These are phyloP conservation scores for Hymenoscyphus salicellus DNA, from an alignment of 2,329 filamentous ascomycete genomes.

Conservation along the genomic window DNA sequence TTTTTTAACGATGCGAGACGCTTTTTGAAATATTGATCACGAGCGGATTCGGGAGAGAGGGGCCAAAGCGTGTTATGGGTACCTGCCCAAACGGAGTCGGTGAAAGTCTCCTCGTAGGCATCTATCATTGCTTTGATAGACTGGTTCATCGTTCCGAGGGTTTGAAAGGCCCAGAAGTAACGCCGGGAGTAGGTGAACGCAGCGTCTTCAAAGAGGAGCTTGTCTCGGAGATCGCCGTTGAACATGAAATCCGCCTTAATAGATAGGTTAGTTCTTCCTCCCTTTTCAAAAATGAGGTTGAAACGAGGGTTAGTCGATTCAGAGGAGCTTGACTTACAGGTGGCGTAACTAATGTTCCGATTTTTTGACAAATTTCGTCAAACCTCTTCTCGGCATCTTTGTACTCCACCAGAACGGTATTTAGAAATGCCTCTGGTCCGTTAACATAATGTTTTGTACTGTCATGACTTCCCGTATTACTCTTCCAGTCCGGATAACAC, in stretches of 20 bases:
- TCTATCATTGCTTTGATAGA: conserved; percentile 57
- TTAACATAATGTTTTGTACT: conserved; percentile 54
- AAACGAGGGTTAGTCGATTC: not conserved
- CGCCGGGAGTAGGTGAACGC: conserved; percentile 59
- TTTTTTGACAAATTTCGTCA: conserved; percentile 53
- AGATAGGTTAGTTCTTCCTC: not conserved
- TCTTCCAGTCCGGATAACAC: conserved; percentile 58
- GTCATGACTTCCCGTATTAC: conserved; percentile 45
- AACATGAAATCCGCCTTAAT: conserved; percentile 55
- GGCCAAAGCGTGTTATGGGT: conserved; percentile 55
- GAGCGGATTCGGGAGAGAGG: conserved; percentile 45
- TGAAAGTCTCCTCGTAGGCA: conserved; percentile 56
- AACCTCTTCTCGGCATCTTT: conserved; percentile 59
- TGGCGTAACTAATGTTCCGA: conserved; percentile 58
- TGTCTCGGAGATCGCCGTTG: conserved; percentile 52
- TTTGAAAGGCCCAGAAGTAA: conserved; percentile 63
- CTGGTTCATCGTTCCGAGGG: conserved; percentile 57
- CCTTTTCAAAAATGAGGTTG: not conserved
- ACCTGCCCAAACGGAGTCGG: conserved; percentile 57
- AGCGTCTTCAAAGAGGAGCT: conserved; percentile 59
- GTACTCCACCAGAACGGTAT: conserved; percentile 57
- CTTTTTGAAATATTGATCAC: conserved; percentile 46
- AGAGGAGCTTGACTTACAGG: conserved; percentile 38
- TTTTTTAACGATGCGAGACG: conserved; percentile 46
- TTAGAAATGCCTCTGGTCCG: conserved; percentile 59